phyloP scores from a whole-genome alignment of 805 yeast species.

The Starmerella bombi region DNA sequence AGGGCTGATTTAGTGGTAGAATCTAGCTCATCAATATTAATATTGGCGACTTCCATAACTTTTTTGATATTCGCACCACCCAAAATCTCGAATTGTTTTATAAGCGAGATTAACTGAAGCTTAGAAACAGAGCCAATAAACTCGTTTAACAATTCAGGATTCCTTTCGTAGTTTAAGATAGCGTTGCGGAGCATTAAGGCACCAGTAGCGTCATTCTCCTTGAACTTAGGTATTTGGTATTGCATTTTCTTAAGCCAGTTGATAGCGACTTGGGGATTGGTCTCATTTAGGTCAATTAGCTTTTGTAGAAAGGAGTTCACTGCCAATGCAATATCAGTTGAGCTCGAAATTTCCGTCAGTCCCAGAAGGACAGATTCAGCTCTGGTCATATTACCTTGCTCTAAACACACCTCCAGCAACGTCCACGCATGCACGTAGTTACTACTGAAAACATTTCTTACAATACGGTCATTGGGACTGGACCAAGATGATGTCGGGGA shows the following conservation, averaged over 20 bases:
- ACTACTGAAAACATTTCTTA: constrained; percentile 32
- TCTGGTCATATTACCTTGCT: constrained; percentile 49
- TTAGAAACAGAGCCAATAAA: constrained; percentile 22
- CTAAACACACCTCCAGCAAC: constrained; percentile 62
- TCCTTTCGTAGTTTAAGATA: constrained; percentile 15
- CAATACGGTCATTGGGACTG: constrained; percentile 25
- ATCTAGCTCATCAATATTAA: constrained; percentile 6
- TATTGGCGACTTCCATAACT: constrained; percentile 25
- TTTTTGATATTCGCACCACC: constrained; percentile 35
- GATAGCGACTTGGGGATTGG: constrained; percentile 34
- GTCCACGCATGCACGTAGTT: constrained; percentile 61
- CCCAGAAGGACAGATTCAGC: constrained; percentile 58
- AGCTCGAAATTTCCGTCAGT: constrained; percentile 37
- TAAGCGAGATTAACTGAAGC: constrained; percentile 19
- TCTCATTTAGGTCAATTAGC: constrained; percentile 32
- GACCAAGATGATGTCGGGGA: constrained; percentile 23
- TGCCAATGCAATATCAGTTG: constrained; percentile 45
- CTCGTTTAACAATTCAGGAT: constrained; percentile 17
- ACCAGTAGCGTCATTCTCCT: constrained; percentile 43
- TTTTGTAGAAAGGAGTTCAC: constrained; percentile 48
- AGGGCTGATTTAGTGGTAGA: constrained; percentile 3
- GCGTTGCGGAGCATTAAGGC: constrained; percentile 47
- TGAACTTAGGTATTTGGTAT: constrained; percentile 25
- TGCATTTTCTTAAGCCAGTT: constrained; percentile 30
- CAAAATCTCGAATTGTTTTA: constrained; percentile 40